Evolutionary conservation across 225 moss, liverwort and hornwort genomes (phyloP).

Genomic region (Physcomitrium patens): DNA sequence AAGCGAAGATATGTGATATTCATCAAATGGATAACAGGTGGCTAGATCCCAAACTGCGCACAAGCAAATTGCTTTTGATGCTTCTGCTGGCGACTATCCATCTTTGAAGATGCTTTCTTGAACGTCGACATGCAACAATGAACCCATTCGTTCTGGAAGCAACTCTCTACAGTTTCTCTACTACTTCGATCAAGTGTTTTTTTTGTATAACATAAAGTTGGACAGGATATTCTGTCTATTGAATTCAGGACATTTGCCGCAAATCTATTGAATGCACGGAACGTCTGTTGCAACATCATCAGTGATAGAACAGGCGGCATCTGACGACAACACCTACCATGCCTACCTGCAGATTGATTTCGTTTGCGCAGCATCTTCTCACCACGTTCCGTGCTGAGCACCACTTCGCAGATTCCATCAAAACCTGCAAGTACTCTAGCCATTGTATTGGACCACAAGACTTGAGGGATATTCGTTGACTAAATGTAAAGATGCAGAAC

Average conservation of each 20-base stretch:
- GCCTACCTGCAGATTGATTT: not conserved
- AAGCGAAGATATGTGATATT: not conserved
- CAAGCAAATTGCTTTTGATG: conserved; percentile 90
- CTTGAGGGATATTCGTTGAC: not conserved
- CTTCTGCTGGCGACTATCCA: conserved; percentile 81
- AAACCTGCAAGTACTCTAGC: too few species aligned
- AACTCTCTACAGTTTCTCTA: not conserved
- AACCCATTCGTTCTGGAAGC: conserved; percentile 78
- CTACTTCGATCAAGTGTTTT: not conserved
- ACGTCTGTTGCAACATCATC: conserved; percentile 75
- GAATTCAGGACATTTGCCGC: conserved; percentile 49
- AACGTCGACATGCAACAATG: conserved; percentile 65
- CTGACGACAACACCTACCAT: conserved; percentile 1
- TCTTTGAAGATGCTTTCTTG: conserved; percentile 70
- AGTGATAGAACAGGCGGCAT: conserved; percentile 71
- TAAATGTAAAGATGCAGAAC: too few species aligned
- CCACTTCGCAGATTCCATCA: too few species aligned
- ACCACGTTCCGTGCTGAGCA: too few species aligned
- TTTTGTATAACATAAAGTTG: conserved; percentile 1
- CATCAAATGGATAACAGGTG: conserved; percentile 53
- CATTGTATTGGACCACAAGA: too few species aligned
- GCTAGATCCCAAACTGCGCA: conserved; percentile 96
- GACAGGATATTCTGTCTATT: conserved; percentile 1
- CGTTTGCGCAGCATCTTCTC: too few species aligned
- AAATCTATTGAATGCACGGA: conserved; percentile 80